phyloP scores from a whole-genome alignment of 2,329 filamentous ascomycete species.

The Cryphonectria parasitica region DNA sequence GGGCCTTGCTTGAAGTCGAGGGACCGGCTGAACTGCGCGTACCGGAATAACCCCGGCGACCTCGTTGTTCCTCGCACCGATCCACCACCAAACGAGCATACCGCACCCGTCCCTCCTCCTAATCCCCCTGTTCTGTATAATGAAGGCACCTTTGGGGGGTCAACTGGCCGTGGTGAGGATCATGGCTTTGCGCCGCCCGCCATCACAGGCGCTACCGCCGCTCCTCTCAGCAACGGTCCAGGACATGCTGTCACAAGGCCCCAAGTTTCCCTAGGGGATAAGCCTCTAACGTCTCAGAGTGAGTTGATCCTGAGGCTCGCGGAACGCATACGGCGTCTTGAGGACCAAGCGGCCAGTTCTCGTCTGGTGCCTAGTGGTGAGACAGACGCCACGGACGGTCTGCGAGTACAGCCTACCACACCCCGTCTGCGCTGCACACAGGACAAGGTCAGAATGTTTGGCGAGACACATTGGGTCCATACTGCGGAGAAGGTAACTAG shows the following conservation, averaged over 20 bases:
- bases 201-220: neutral
- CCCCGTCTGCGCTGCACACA: constrained; percentile 16
- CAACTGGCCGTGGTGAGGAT: neutral
- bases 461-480: constrained; percentile 16
- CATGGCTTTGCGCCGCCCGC: neutral
- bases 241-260: neutral
- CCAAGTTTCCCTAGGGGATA: neutral
- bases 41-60: neutral
- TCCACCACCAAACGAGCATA: neutral
- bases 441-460: constrained; percentile 17
- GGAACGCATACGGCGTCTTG: constrained; percentile 5
- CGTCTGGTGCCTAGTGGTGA: neutral
- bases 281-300: neutral
- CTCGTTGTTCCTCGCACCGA: neutral
- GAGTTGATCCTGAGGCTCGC: neutral
- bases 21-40: constrained; percentile 8
- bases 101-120: neutral
- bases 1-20: constrained; percentile 14
- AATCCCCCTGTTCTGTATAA: neutral
- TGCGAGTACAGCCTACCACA: neutral
- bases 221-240: neutral
- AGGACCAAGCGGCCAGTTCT: neutral
- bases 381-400: neutral
- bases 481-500: constrained; percentile 13
- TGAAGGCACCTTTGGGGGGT: neutral